phyloP scores from a whole-genome alignment of 352 stramenopile genomes.

The Phytopythium oedochilum region DNA sequence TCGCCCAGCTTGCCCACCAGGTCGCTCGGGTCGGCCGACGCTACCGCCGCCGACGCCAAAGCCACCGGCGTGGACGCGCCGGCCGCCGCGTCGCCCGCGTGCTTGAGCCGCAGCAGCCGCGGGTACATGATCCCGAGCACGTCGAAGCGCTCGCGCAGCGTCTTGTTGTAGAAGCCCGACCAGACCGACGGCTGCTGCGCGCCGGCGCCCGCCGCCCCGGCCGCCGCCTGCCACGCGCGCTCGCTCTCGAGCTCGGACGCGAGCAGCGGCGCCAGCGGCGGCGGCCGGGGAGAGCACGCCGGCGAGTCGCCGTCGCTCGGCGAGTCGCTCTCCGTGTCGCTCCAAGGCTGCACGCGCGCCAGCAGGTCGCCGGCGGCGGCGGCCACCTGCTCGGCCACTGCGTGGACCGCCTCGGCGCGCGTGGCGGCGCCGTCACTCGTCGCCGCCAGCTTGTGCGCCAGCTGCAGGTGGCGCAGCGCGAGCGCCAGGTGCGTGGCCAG shows the following conservation, averaged over 20 bases:
- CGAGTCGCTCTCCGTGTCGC: slow-evolving; percentile 3
- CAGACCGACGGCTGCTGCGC: slow-evolving; percentile 68
- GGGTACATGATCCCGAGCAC: slow-evolving; percentile 86
- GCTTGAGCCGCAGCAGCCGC: slow-evolving; percentile 42
- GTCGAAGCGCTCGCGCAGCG: slow-evolving; percentile 72
- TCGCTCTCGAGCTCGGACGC: slow-evolving; percentile 32
- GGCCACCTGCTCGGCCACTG: slow-evolving; percentile 26
- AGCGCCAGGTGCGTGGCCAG: slow-evolving; percentile 19
- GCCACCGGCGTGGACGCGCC: background rate
- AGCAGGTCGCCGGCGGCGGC: slow-evolving; percentile 2
- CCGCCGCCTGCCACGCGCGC: slow-evolving; percentile 10
- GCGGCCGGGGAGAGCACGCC: background rate
- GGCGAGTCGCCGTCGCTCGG: background rate
- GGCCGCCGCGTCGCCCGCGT: slow-evolving; percentile 7
- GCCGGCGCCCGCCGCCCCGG: slow-evolving; percentile 5
- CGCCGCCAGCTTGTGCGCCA: slow-evolving; percentile 21
- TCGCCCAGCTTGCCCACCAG: slow-evolving; percentile 51
- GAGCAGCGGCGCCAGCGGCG: slow-evolving; percentile 37
- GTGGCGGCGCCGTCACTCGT: background rate
- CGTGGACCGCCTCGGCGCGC: slow-evolving; percentile 8
- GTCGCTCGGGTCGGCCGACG: slow-evolving; percentile 13
- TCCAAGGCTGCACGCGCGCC: background rate
- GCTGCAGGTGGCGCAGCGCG: slow-evolving; percentile 21
- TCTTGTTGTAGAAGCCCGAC: slow-evolving; percentile 90
- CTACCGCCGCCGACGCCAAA: background rate